Evolutionary conservation across 1,284 basidiomycete genomes (phyloP).

Genomic region (Sporisorium iseilematis-ciliati): DNA sequence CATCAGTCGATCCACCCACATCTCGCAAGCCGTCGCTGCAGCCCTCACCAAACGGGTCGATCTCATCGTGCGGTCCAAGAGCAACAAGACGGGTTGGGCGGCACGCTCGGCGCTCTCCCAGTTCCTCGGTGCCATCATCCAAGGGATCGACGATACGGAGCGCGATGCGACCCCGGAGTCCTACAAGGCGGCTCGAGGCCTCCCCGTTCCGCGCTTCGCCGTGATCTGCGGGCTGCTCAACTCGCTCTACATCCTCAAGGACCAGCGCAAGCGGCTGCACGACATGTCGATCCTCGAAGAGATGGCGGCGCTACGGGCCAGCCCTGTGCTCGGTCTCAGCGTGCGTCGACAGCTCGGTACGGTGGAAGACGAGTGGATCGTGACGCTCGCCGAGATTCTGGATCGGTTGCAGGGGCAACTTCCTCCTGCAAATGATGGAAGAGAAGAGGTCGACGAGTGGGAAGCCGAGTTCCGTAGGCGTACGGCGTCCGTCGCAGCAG

Average conservation of each 20-base stretch:
- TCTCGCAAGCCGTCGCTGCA: conserved; percentile 56
- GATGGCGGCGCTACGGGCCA: conserved; percentile 42
- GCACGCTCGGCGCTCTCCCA: conserved; percentile 49
- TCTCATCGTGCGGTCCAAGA: conserved; percentile 47
- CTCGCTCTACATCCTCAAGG: conserved; percentile 57
- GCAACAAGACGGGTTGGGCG: conserved; percentile 45
- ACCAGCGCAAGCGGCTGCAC: conserved; percentile 37
- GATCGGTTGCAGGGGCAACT: conserved; percentile 35
- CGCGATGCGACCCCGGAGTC: conserved; percentile 30
- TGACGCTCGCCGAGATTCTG: conserved; percentile 55
- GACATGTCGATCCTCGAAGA: conserved; percentile 53
- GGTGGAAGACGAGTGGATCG: conserved; percentile 59
- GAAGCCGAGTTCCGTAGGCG: conserved; percentile 56
- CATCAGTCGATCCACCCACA: conserved; percentile 40
- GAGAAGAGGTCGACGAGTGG: conserved; percentile 49
- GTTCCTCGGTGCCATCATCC: conserved; percentile 52
- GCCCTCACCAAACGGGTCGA: conserved; percentile 57
- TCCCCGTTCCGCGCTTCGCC: conserved; percentile 58
- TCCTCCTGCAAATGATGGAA: not conserved
- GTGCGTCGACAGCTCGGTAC: conserved; percentile 31
- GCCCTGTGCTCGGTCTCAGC: conserved; percentile 49
- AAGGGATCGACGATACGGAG: conserved; percentile 39
- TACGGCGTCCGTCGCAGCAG: conserved; percentile 30
- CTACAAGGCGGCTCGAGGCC: conserved; percentile 33
- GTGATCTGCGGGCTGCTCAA: conserved; percentile 61